Conservation (phyloP, 257 asterid species). For the Petunia secreta region DNA sequence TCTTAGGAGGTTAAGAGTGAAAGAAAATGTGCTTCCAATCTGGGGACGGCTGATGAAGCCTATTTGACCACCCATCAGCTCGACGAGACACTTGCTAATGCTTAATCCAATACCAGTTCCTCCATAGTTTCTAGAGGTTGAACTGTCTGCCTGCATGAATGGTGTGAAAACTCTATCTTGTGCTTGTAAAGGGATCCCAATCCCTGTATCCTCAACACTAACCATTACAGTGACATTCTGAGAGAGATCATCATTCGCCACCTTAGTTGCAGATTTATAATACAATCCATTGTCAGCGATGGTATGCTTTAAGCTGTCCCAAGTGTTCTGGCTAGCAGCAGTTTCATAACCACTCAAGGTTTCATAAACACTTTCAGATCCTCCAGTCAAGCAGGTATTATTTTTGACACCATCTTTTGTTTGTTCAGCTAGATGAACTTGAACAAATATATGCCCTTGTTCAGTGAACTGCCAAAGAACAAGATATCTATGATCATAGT, state of each 20-base stretch:
- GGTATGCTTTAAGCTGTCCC: slow-evolving; percentile 64
- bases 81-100: slow-evolving; percentile 89
- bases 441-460: slow-evolving; percentile 85
- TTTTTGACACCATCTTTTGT: slow-evolving; percentile 45
- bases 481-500: not conserved
- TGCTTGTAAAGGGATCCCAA: slow-evolving; percentile 78
- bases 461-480: slow-evolving; percentile 70
- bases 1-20: slow-evolving; percentile 58
- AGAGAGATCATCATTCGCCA: slow-evolving; percentile 34
- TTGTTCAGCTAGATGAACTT: slow-evolving; percentile 76
- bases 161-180: slow-evolving; percentile 83
- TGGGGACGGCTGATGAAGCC: slow-evolving; percentile 73
- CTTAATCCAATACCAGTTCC: slow-evolving; percentile 97
- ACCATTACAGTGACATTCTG: slow-evolving; percentile 60
- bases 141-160: slow-evolving; percentile 98
- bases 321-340: slow-evolving; percentile 76
- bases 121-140: slow-evolving; percentile 87
- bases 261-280: slow-evolving; percentile 37
- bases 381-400: slow-evolving; percentile 48
- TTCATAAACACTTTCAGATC: slow-evolving; percentile 45
- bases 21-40: slow-evolving; percentile 87
- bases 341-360: slow-evolving; percentile 85
- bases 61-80: slow-evolving; percentile 92
- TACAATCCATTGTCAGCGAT: slow-evolving; percentile 47
- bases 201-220: slow-evolving; percentile 88